A percentile compares a stretch with the other conserved stretches of the same genome.
These are phyloP conservation scores for Margaritispora aquatica DNA, from an alignment of 495 filamentous ascomycete species.

Conservation along the genomic window DNA sequence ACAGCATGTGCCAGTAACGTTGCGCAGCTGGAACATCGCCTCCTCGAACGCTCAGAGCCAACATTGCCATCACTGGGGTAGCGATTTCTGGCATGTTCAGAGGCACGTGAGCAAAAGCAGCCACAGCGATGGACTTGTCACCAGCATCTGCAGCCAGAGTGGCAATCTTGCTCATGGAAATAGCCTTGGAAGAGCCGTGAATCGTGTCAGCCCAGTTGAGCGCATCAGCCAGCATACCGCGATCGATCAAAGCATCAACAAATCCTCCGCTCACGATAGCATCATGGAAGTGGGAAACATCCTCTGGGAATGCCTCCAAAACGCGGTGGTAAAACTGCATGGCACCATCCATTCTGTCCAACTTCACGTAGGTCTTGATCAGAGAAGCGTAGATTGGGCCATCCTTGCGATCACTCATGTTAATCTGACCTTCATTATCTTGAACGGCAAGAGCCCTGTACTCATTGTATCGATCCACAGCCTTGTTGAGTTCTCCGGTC, in stretches of 20 bases:
- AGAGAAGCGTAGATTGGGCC: constrained; percentile 81
- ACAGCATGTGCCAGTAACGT: constrained; percentile 69
- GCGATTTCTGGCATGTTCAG: constrained; percentile 43
- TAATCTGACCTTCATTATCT: constrained; percentile 67
- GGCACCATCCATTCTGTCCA: constrained; percentile 70
- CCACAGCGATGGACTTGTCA: constrained; percentile 59
- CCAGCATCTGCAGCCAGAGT: constrained; percentile 71
- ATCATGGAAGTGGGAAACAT: constrained; percentile 50
- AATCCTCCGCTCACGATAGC: constrained; percentile 67
- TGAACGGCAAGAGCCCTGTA: constrained; percentile 80
- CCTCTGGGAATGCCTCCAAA: constrained; percentile 50
- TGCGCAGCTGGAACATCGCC: constrained; percentile 71
- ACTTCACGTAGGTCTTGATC: constrained; percentile 77
- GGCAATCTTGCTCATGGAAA: constrained; percentile 38
- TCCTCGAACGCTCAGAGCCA: constrained; percentile 76
- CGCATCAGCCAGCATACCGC: constrained; percentile 59
- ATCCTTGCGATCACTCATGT: constrained; percentile 68
- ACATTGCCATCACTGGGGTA: constrained; percentile 68
- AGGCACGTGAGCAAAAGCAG: constrained; percentile 56
- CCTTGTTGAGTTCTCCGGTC: constrained; percentile 72
- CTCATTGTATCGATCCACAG: constrained; percentile 92
- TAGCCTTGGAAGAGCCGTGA: constrained; percentile 28
- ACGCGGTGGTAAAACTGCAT: constrained; percentile 79
- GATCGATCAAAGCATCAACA: constrained; percentile 61
- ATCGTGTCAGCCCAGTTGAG: constrained; percentile 54